phyloP scores from a whole-genome alignment of 768 basidiomycete species.

The Psilocybe subaeruginosa region DNA sequence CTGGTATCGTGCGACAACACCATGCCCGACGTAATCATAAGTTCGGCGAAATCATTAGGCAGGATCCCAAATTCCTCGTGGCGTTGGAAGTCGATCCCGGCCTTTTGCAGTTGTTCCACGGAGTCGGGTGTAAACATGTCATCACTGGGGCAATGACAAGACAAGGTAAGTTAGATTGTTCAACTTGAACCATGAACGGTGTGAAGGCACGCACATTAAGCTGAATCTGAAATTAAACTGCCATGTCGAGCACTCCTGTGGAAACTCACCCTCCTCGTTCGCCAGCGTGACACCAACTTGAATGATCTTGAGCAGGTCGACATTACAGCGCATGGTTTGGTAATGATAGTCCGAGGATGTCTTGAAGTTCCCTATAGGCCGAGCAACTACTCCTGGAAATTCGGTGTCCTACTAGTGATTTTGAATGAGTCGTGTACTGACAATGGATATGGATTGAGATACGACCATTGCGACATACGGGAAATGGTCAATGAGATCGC shows the following conservation, averaged over 20 bases:
- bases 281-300: conserved; percentile 95
- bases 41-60: conserved; percentile 94
- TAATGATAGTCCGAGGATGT: conserved; percentile 99
- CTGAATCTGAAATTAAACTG: conserved; percentile 99
- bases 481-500: conserved; percentile 86
- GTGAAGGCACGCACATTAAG: conserved; percentile 52
- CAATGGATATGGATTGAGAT: conserved; percentile 24
- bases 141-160: conserved; percentile 54
- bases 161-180: not conserved
- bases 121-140: conserved; percentile 99
- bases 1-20: conserved; percentile 87
- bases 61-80: conserved; percentile 91
- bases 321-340: conserved; percentile 99
- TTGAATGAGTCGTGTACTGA: conserved; percentile 27
- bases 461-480: conserved; percentile 94
- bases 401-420: conserved; percentile 82
- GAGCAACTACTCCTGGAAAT: conserved; percentile 97
- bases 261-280: conserved; percentile 91
- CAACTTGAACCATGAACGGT: not conserved
- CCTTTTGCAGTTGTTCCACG: conserved; percentile 91
- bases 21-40: conserved; percentile 95
- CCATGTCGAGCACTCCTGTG: conserved; percentile 93
- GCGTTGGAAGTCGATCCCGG: conserved; percentile 93
- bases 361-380: conserved; percentile 95
- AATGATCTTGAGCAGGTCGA: conserved; percentile 96